Evolutionary conservation across 345 rosid species (phyloP).

Genomic region (Brassica carinata): DNA sequence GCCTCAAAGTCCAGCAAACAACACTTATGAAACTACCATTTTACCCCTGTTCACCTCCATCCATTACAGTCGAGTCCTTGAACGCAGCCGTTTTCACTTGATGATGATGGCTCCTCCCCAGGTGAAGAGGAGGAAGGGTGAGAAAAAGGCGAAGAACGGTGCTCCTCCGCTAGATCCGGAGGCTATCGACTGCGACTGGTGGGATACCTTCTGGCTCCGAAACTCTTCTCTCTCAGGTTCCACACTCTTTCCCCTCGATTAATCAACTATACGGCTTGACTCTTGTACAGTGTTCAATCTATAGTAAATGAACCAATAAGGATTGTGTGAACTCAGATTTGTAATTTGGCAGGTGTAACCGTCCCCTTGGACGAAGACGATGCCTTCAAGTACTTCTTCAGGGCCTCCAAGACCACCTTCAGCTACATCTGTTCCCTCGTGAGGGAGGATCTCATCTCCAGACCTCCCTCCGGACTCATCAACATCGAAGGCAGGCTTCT

Average conservation of each 20-base stretch:
- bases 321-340: neutral
- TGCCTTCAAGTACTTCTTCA: conserved; percentile 88
- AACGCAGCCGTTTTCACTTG: neutral
- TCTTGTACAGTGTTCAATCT: no score
- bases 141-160: conserved; percentile 45
- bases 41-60: no score
- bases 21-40: no score
- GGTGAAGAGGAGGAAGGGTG: conserved; percentile 51
- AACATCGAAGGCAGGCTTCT: conserved; percentile 97
- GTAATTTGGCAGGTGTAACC: conserved; percentile 41
- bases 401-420: conserved; percentile 81
- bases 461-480: conserved; percentile 95
- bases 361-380: conserved; percentile 68
- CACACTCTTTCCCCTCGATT: neutral
- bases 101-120: conserved; percentile 51
- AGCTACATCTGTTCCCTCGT: conserved; percentile 87
- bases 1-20: no score
- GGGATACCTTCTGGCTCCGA: conserved; percentile 80
- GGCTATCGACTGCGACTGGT: conserved; percentile 85
- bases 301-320: neutral
- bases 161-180: conserved; percentile 74
- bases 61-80: neutral
- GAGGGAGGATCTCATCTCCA: conserved; percentile 81
- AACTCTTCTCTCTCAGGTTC: conserved; percentile 71
- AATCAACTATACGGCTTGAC: no score